Conservation (phyloP, 2,329 filamentous ascomycete species). For the Fusarium sp. region DNA sequence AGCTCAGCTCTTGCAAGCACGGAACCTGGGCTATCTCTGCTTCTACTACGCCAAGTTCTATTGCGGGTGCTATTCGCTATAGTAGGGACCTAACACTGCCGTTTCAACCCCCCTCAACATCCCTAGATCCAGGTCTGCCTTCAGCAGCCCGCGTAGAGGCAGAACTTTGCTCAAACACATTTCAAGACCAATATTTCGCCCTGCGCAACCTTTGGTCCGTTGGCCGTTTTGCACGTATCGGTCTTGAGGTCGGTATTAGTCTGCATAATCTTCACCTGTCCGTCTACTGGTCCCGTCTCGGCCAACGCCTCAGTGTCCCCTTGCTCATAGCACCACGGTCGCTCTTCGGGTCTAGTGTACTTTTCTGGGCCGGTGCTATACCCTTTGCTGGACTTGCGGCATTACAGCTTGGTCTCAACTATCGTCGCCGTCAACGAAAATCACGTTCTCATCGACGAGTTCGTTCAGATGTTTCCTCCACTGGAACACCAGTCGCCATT, state of each 20-base stretch:
- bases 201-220: slow-evolving; percentile 59
- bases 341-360: slow-evolving; percentile 46
- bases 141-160: slow-evolving; percentile 56
- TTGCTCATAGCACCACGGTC: slow-evolving; percentile 55
- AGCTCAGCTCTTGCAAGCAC: slow-evolving; percentile 47
- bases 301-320: slow-evolving; percentile 61
- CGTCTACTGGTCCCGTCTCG: slow-evolving; percentile 62
- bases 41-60: slow-evolving; percentile 46
- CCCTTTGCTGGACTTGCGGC: slow-evolving; percentile 58
- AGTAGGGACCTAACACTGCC: slow-evolving; percentile 52
- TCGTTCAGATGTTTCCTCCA: slow-evolving; percentile 17
- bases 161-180: slow-evolving; percentile 57
- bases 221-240: slow-evolving; percentile 58
- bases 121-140: slow-evolving; percentile 22
- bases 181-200: slow-evolving; percentile 57
- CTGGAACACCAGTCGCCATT: slow-evolving; percentile 46
- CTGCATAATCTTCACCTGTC: slow-evolving; percentile 59
- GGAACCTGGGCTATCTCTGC: slow-evolving; percentile 59
- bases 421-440: slow-evolving; percentile 26
- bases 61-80: slow-evolving; percentile 54
- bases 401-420: slow-evolving; percentile 50
- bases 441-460: slow-evolving; percentile 16
- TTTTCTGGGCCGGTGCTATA: slow-evolving; percentile 57
- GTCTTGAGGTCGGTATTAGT: slow-evolving; percentile 61
- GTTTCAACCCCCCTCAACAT: slow-evolving; percentile 38